Conservation (phyloP, 2,329 filamentous ascomycete species). For the Pseudogymnoascus sp. region DNA sequence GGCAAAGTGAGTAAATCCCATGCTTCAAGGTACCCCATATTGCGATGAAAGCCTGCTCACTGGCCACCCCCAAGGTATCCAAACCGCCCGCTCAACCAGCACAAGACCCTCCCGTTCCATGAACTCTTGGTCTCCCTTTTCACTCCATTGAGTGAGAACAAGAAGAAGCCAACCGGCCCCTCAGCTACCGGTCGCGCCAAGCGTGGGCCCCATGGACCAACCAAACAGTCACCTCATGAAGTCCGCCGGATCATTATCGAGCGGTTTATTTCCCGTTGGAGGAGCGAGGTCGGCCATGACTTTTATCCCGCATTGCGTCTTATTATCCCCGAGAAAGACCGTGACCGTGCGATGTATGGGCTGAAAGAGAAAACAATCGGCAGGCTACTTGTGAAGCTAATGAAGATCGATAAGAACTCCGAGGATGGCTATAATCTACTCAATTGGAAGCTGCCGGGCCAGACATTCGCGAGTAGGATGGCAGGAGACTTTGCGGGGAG, state of each 20-base stretch:
- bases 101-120: constrained; percentile 72
- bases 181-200: constrained; percentile 44
- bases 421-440: constrained; percentile 79
- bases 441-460: constrained; percentile 86
- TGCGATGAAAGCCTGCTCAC: constrained; percentile 10
- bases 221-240: constrained; percentile 62
- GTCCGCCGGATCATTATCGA: constrained; percentile 73
- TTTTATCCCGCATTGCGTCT: constrained; percentile 89
- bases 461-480: constrained; percentile 51
- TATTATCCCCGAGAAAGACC: constrained; percentile 86
- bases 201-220: constrained; percentile 49
- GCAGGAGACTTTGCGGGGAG: constrained; percentile 89
- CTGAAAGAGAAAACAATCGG: constrained; percentile 88
- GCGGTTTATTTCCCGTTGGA: constrained; percentile 79
- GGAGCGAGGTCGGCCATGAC: constrained; percentile 79
- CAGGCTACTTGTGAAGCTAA: constrained; percentile 81
- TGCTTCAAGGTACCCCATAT: not conserved
- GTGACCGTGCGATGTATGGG: constrained; percentile 85
- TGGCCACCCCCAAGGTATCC: constrained; percentile 53
- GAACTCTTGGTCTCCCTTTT: constrained; percentile 72
- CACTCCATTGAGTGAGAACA: constrained; percentile 69
- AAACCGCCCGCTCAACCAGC: constrained; percentile 71
- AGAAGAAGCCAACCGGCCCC: constrained; percentile 48
- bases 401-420: constrained; percentile 85
- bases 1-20: constrained; percentile 18